Evolutionary conservation across 73 alveolate genomes (phyloP).

Genomic region (Paramecium sexaurelia): DNA sequence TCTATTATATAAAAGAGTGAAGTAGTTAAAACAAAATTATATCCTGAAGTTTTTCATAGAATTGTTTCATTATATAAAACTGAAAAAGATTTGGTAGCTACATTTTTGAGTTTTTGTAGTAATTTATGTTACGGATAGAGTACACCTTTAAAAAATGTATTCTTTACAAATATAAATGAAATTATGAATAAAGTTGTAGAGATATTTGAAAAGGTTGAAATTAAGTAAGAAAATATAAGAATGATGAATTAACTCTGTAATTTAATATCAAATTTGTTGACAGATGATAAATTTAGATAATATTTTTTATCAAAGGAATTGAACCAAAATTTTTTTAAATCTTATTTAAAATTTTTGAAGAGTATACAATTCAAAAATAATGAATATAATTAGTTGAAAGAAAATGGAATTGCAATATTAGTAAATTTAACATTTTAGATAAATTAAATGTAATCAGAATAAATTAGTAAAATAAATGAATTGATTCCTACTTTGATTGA

Average conservation of each 20-base stretch:
- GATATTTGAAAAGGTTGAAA: not conserved
- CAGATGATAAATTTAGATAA: conserved; percentile 42
- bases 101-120: conserved; percentile 32
- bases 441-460: not conserved
- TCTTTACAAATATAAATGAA: not conserved
- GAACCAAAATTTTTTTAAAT: not conserved
- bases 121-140: conserved; percentile 4
- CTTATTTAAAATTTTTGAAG: not conserved
- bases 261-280: conserved; percentile 50
- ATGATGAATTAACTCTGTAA: not conserved
- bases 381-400: not conserved
- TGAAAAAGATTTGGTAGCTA: not conserved
- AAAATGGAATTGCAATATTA: conserved; percentile 58
- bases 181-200: not conserved
- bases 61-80: not conserved
- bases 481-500: not conserved
- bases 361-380: not conserved
- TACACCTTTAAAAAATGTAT: not conserved
- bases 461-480: not conserved
- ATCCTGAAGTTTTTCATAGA: not conserved
- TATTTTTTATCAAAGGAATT: not conserved
- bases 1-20: not conserved
- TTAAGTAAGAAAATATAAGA: not conserved
- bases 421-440: conserved; percentile 55
- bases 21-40: not conserved